Evolutionary conservation across 345 rosid genomes (phyloP), one percentile per base, ranked within the genome.

Genomic region (Lenwebbia sp.): DNA sequence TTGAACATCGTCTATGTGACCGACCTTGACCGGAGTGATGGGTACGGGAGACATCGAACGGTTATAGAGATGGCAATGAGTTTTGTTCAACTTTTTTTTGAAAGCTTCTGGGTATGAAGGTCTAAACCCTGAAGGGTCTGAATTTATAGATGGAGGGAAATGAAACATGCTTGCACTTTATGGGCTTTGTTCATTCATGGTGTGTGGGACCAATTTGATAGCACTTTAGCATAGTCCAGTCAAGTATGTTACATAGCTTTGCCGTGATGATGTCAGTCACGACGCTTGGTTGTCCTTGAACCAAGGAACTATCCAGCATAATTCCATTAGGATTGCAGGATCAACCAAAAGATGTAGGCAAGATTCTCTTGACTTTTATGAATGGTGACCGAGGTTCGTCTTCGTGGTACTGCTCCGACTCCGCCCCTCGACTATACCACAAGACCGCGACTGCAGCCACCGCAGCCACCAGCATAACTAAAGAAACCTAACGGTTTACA

Each of bases 1-100:
- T 89, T 97, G 98, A 78, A 95, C 99, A 92, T 97, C 98, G 19
- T 95, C 98, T 51, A 95, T 91, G 84, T 90, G 93, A 52, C 99
- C 99, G 86, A 94, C 94, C n/a, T 90, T 92, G 86, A 94, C 83
- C 1, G 94, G 91, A 81, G 87, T 88, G 85, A 86, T 85, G 30
- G 94, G 96, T 21, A 85, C 89, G 15, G 97, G 97, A 88, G 99
- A 92, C 99, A 95, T 93, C 86, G 26, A 40, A 5, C 41, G 22
- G 70, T 15, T 22, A 30, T 2, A 60, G 50, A 44, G 22, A 55
- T 56, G 53, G 82, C 50, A 51, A n/a, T 54, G 44, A 17, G 28
- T 62, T 62, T 85, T 37, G 83, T 85, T 30, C 30, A 33, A 53
- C 58, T 51, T 19, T 40, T 85, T 23, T 65, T n/a, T 33, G n/a